Evolutionary conservation across 129 eudicot genomes (phyloP).

Genomic region (Oenanthe sinensis): DNA sequence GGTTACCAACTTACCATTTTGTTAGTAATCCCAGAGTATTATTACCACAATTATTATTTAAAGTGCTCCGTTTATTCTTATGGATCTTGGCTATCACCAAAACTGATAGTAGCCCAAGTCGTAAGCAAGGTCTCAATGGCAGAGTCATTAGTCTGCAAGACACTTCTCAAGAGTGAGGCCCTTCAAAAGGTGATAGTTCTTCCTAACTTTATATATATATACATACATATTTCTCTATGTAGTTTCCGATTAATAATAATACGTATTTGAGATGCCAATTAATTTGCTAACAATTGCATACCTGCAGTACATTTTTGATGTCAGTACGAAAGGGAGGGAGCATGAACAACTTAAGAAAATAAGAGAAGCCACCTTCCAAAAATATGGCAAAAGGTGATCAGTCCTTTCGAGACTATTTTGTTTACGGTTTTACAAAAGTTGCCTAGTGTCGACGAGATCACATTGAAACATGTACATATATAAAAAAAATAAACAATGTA

Average conservation of each 20-base stretch:
- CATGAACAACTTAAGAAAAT: neutral
- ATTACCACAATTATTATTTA: no score
- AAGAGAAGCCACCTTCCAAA: conserved; percentile 6
- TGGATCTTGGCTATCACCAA: no score
- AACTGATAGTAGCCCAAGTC: no score
- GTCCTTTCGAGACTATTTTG: neutral
- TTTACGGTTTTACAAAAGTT: no score
- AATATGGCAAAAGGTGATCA: neutral
- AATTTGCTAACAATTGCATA: neutral
- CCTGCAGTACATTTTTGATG: conserved; percentile 1
- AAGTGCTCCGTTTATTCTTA: no score
- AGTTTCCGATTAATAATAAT: neutral
- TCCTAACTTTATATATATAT: no score
- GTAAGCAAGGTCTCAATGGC: neutral
- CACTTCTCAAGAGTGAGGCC: neutral
- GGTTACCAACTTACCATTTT: no score
- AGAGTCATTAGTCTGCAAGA: neutral
- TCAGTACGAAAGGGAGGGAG: neutral
- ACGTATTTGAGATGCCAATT: neutral
- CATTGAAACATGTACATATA: no score
- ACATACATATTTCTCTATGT: no score
- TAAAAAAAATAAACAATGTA: no score
- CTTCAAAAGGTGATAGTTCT: neutral
- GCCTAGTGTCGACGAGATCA: no score
- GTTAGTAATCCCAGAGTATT: no score